These are phyloP conservation scores for Basipetospora chlamydospora DNA, from an alignment of 2,329 filamentous ascomycete genomes.

Conservation along the genomic window DNA sequence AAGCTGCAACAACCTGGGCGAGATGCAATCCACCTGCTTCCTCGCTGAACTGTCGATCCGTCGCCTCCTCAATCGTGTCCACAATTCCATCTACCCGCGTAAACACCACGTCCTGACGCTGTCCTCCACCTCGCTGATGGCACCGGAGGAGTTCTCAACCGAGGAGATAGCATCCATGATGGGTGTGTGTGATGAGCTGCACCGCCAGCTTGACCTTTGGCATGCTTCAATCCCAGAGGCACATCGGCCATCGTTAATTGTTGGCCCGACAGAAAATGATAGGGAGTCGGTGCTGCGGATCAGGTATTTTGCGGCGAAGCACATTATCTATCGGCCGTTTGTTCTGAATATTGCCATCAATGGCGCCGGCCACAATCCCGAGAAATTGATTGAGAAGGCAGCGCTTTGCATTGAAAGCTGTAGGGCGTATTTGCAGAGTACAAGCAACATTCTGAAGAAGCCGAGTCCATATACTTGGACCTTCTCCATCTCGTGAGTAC, in stretches of 20 bases:
- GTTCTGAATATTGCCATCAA: conserved; percentile 15
- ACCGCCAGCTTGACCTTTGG: conserved; percentile 17
- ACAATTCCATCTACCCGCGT: conserved; percentile 17
- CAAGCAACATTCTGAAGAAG: conserved; percentile 13
- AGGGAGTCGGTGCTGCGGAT: conserved; percentile 15
- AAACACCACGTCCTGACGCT: conserved; percentile 13
- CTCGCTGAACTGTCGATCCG: conserved; percentile 19
- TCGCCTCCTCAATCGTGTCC: conserved; percentile 18
- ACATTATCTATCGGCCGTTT: conserved; percentile 20
- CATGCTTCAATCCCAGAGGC: conserved; percentile 17
- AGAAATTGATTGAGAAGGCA: conserved; percentile 15
- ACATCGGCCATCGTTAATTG: conserved; percentile 13
- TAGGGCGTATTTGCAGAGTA: conserved; percentile 15
- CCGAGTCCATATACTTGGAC: conserved; percentile 21
- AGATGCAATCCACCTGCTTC: conserved; percentile 14
- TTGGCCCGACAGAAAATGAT: conserved; percentile 11
- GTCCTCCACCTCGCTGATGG: conserved; percentile 12
- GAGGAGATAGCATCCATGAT: conserved; percentile 15
- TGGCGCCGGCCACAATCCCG: conserved; percentile 7
- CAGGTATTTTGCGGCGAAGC: conserved; percentile 18
- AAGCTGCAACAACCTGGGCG: conserved; percentile 12
- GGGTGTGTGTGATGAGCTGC: conserved; percentile 15
- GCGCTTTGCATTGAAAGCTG: conserved; percentile 18
- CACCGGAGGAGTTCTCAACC: conserved; percentile 14
- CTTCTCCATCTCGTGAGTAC: conserved; percentile 16